A percentile compares a stretch with the other conserved stretches of the same genome.
phyloP scores from a whole-genome alignment of 2,329 filamentous ascomycete genomes.

The Ophidiomyces ophidiicola region DNA sequence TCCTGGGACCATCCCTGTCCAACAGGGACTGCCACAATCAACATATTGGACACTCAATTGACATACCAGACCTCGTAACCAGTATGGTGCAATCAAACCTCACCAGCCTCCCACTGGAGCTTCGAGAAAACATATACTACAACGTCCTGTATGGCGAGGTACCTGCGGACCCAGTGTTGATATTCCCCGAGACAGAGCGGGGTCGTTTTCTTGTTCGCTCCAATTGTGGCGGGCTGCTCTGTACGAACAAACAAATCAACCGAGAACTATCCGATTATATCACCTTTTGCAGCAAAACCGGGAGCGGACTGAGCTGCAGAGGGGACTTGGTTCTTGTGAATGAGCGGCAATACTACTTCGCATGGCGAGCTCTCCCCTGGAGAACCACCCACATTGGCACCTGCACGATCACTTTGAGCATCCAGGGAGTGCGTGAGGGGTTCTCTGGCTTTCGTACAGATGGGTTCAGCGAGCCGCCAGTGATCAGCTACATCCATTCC shows the following conservation, averaged over 20 bases:
- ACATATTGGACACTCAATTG: not conserved
- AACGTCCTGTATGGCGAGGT: not conserved
- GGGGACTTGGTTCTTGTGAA: not conserved
- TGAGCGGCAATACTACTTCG: not conserved
- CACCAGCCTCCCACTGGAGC: constrained; percentile 3
- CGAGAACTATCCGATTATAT: not conserved
- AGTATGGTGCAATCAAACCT: not conserved
- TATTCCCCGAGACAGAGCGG: no score
- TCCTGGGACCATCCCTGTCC: no score
- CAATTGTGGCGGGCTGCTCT: not conserved
- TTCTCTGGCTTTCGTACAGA: not conserved
- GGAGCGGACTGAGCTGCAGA: not conserved
- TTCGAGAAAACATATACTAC: constrained; percentile 6
- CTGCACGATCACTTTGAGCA: not conserved
- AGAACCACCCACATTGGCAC: not conserved
- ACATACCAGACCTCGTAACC: not conserved
- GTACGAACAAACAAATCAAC: not conserved
- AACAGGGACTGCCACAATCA: not conserved
- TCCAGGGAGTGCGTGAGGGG: not conserved
- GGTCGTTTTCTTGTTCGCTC: no score
- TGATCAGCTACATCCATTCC: not conserved
- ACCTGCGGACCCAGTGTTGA: not conserved
- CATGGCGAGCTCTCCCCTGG: not conserved
- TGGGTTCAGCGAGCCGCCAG: not conserved
- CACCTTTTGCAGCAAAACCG: not conserved